phyloP scores from a whole-genome alignment of 2,329 filamentous ascomycete species.

The Coniochaeta ligniaria region DNA sequence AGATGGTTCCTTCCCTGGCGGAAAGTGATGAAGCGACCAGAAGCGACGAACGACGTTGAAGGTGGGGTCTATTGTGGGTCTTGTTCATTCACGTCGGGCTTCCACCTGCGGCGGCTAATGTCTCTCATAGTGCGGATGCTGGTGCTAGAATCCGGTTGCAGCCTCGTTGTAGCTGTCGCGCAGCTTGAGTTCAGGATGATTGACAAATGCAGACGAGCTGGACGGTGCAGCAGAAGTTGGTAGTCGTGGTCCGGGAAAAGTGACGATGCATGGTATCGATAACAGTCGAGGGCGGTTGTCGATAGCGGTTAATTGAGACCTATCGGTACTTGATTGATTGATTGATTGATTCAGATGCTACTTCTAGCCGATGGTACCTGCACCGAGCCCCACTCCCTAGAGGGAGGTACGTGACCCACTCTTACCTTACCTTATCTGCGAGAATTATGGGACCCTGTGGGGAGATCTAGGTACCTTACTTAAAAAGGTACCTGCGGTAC shows the following conservation, averaged over 20 bases:
- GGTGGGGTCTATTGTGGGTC: not conserved
- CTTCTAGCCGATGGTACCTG: not conserved
- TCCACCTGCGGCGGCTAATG: slow-evolving; percentile 12
- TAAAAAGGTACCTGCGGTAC: too few relatives aligned
- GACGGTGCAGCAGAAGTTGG: not conserved
- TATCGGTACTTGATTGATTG: slow-evolving; percentile 4
- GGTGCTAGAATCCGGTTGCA: slow-evolving; percentile 6
- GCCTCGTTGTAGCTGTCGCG: slow-evolving; percentile 1
- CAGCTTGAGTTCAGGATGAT: not conserved
- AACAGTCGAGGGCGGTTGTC: not conserved
- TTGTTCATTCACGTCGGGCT: not conserved
- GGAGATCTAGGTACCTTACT: too few relatives aligned
- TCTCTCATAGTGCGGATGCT: slow-evolving; percentile 1
- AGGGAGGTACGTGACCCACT: too few relatives aligned
- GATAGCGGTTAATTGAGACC: slow-evolving; percentile 3
- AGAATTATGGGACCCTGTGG: not conserved
- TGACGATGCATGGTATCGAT: slow-evolving; percentile 1
- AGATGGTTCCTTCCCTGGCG: not conserved
- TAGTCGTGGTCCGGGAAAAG: slow-evolving; percentile 2
- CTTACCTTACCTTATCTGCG: not conserved
- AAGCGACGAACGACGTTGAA: too few relatives aligned
- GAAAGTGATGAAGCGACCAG: not conserved
- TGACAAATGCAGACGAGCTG: not conserved
- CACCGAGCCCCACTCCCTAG: not conserved
- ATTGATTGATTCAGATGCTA: not conserved